Conservation (phyloP, 345 rosid genomes). For the Moringa oleifera region DNA sequence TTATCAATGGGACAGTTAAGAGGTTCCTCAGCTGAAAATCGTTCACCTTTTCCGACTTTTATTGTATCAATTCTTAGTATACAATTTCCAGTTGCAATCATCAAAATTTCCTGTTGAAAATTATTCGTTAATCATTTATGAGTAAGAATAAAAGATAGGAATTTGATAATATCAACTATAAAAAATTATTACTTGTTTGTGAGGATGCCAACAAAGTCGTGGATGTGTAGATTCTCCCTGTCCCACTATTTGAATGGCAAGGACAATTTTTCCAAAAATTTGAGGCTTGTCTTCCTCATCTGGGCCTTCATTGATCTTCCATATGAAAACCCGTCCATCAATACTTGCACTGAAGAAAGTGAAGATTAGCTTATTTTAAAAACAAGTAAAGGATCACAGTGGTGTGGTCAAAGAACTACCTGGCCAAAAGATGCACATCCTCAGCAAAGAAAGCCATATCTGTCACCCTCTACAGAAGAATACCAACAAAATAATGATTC, state of each 20-base stretch:
- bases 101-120: slow-evolving; percentile 53
- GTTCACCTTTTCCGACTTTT: slow-evolving; percentile 47
- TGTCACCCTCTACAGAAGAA: slow-evolving; percentile 40
- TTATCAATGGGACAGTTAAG: slow-evolving; percentile 46
- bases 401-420: slow-evolving; percentile 29
- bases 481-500: too few species aligned
- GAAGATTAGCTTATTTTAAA: slow-evolving; percentile 4
- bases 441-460: slow-evolving; percentile 87
- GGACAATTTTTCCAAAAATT: slow-evolving; percentile 47
- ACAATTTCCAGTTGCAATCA: slow-evolving; percentile 56
- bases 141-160: neutral
- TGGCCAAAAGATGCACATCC: slow-evolving; percentile 80
- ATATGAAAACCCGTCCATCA: slow-evolving; percentile 53
- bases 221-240: slow-evolving; percentile 49
- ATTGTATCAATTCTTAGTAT: slow-evolving; percentile 56
- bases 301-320: slow-evolving; percentile 66
- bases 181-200: slow-evolving; percentile 58
- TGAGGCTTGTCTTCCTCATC: slow-evolving; percentile 75
- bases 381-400: neutral
- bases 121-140: slow-evolving; percentile 5
- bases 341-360: slow-evolving; percentile 48
- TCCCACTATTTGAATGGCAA: slow-evolving; percentile 50
- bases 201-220: slow-evolving; percentile 74
- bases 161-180: neutral
- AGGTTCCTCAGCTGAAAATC: slow-evolving; percentile 53